A percentile compares a stretch with the other conserved stretches of the same genome.
Evolutionary conservation across 139 green algal species (phyloP).

Genomic region (Coccomyxa sp.): DNA sequence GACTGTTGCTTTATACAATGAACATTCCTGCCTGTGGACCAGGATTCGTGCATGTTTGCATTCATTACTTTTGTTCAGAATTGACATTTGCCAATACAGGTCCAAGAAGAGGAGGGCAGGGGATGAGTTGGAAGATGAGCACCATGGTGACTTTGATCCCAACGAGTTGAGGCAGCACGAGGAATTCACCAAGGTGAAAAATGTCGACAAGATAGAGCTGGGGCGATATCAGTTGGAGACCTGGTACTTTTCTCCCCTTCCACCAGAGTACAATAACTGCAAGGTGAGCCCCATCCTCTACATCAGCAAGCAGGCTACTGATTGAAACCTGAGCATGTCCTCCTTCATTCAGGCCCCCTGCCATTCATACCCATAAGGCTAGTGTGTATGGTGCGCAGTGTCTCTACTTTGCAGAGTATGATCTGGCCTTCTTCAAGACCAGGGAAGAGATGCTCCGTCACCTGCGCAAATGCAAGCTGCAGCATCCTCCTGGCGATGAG

Average conservation of each 20-base stretch:
- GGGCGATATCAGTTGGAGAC: constrained; percentile 93
- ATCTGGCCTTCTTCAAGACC: constrained; percentile 70
- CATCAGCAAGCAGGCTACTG: neutral
- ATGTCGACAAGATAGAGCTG: constrained; percentile 93
- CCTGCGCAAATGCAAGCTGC: constrained; percentile 82
- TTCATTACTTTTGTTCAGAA: neutral
- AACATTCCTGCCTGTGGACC: neutral
- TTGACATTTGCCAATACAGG: neutral
- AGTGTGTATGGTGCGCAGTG: constrained; percentile 40
- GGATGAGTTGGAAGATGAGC: constrained; percentile 62
- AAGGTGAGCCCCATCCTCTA: constrained; percentile 37
- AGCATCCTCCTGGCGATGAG: constrained; percentile 95
- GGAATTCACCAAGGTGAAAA: constrained; percentile 99
- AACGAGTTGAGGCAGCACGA: constrained; percentile 89
- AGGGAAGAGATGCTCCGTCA: constrained; percentile 87
- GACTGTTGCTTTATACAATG: neutral
- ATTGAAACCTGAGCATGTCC: too few species aligned
- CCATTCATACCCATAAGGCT: neutral
- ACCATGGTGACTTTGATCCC: constrained; percentile 90
- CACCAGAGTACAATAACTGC: constrained; percentile 83
- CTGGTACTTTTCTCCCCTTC: constrained; percentile 98
- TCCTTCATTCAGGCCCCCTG: neutral
- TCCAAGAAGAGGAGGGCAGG: constrained; percentile 28
- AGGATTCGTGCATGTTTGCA: neutral
- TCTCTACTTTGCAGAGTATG: constrained; percentile 98